Evolutionary conservation across 176 grass and related monocot genomes (phyloP).

Genomic region (Leersia perrieri): DNA sequence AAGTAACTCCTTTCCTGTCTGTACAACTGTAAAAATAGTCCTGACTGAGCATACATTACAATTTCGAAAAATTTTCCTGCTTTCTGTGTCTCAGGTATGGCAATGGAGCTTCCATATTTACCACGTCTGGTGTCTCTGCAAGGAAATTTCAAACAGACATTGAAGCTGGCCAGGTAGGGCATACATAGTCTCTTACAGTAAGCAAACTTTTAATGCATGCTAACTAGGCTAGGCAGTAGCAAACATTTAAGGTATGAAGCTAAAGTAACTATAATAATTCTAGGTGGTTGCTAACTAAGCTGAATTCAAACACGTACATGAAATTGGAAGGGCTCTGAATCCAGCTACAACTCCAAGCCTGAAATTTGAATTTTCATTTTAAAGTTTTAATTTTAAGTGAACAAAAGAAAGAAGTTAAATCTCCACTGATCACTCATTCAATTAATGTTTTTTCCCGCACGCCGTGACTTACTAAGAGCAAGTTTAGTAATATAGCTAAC

Average conservation of each 20-base stretch:
- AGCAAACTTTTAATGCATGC: not conserved
- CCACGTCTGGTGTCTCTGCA: conserved; percentile 73
- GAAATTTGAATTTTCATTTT: not conserved
- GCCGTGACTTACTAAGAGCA: too few species aligned
- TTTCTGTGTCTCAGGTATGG: conserved; percentile 65
- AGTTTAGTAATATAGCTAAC: too few species aligned
- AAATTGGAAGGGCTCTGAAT: not conserved
- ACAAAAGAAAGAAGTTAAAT: not conserved
- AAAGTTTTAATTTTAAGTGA: not conserved
- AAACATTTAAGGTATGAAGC: not conserved
- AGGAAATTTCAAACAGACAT: conserved; percentile 93
- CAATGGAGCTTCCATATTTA: conserved; percentile 96
- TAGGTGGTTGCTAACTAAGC: not conserved
- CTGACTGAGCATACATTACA: not conserved
- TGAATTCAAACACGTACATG: not conserved
- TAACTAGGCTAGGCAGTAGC: not conserved
- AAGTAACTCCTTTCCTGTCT: conserved; percentile 58
- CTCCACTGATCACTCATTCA: not conserved
- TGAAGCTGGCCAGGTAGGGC: conserved; percentile 93
- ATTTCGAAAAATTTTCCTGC: conserved; percentile 19
- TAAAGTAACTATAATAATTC: not conserved
- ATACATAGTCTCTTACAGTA: not conserved
- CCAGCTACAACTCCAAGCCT: not conserved
- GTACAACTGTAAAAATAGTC: conserved; percentile 19
- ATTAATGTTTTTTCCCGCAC: not conserved